phyloP scores from a whole-genome alignment of 768 basidiomycete species.

The Collybiopsis luxurians region DNA sequence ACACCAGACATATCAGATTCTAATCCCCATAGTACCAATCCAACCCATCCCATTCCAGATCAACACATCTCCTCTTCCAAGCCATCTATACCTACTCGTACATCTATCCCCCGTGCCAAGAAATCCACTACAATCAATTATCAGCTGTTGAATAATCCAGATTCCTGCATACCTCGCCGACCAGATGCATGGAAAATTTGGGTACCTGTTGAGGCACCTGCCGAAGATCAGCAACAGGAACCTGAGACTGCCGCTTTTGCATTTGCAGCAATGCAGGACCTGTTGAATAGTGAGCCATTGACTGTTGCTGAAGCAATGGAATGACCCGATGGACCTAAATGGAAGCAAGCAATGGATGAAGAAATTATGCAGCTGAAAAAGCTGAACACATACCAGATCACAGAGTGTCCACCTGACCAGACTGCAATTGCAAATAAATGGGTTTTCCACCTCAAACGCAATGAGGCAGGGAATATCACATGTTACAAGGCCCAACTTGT shows the following conservation, averaged over 20 bases:
- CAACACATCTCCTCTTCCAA: no score
- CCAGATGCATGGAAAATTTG: neutral
- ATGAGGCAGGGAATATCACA: neutral
- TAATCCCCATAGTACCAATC: neutral
- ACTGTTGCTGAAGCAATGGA: constrained; percentile 11
- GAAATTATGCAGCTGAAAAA: constrained; percentile 13
- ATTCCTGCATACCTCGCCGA: neutral
- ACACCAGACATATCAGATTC: neutral
- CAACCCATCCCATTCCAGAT: no score
- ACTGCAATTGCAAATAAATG: no score
- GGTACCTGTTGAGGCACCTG: no score
- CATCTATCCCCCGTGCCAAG: neutral
- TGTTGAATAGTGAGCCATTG: neutral
- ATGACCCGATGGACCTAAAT: constrained; percentile 16
- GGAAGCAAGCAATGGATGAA: constrained; percentile 22
- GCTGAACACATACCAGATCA: neutral
- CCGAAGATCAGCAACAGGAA: neutral
- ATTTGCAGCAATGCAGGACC: neutral
- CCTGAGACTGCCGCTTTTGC: neutral
- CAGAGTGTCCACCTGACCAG: neutral
- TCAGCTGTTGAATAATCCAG: neutral
- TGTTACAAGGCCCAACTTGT: constrained; percentile 20
- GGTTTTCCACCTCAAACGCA: neutral
- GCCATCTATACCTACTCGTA: neutral
- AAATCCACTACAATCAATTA: neutral